Percentiles rank a stretch among this genome's conserved stretches.
Evolutionary conservation across 495 filamentous ascomycete genomes (phyloP).

Genomic region (Aspergillus nanangensis): DNA sequence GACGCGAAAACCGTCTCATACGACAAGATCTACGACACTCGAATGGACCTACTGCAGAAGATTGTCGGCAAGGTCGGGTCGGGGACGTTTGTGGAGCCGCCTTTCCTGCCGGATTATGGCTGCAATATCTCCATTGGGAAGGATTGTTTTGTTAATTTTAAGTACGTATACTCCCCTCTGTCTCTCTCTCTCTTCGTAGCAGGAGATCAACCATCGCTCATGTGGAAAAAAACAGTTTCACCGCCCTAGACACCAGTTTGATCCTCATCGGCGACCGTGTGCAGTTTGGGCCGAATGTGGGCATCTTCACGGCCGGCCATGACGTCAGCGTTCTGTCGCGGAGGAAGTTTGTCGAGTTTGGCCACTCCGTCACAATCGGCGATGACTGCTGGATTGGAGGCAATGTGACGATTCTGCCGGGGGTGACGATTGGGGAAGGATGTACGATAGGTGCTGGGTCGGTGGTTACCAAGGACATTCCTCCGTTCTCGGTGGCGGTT

Average conservation of each 20-base stretch:
- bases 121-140: slow-evolving; percentile 46
- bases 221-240: too few species aligned
- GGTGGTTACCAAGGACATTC: slow-evolving; percentile 41
- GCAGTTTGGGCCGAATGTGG: slow-evolving; percentile 66
- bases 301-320: slow-evolving; percentile 62
- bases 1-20: slow-evolving; percentile 31
- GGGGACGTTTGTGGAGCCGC: slow-evolving; percentile 41
- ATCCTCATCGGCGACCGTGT: slow-evolving; percentile 71
- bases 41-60: slow-evolving; percentile 29
- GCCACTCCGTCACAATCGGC: slow-evolving; percentile 64
- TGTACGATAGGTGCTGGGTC: slow-evolving; percentile 36
- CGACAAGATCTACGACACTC: slow-evolving; percentile 23
- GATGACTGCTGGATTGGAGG: slow-evolving; percentile 85
- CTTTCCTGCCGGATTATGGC: slow-evolving; percentile 48
- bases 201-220: too few species aligned
- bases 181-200: too few species aligned
- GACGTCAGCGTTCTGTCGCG: slow-evolving; percentile 65
- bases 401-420: slow-evolving; percentile 61
- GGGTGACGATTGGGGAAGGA: slow-evolving; percentile 52
- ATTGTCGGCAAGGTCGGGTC: slow-evolving; percentile 37
- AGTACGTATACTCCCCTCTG: slow-evolving; percentile 19
- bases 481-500: slow-evolving; percentile 31
- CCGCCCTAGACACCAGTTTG: slow-evolving; percentile 67
- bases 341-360: slow-evolving; percentile 62
- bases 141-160: slow-evolving; percentile 47